A percentile compares a stretch with the other conserved stretches of the same genome.
phyloP scores from a whole-genome alignment of 768 basidiomycete species.

The Russula olivacea region DNA sequence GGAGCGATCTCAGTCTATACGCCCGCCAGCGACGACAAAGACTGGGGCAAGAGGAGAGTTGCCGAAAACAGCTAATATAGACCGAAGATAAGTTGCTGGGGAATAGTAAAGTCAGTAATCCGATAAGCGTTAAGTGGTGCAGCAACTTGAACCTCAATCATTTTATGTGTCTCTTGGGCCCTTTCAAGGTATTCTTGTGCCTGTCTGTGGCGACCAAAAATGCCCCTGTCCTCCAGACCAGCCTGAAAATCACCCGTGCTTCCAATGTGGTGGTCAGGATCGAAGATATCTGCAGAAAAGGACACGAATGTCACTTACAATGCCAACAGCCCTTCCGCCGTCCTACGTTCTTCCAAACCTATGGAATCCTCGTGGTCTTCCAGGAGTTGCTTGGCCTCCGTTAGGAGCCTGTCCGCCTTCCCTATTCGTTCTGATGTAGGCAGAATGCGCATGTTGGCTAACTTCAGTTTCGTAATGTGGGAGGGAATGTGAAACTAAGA shows the following conservation, averaged over 20 bases:
- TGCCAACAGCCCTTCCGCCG: conserved; percentile 1
- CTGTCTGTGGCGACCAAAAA: neutral
- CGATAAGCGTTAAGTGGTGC: neutral
- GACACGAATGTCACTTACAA: neutral
- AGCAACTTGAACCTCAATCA: conserved; percentile 1
- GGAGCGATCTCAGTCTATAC: too few relatives aligned
- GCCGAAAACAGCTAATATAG: neutral
- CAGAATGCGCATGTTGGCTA: neutral
- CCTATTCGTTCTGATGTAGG: neutral
- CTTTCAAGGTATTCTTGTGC: conserved; percentile 5
- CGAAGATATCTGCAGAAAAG: too few relatives aligned
- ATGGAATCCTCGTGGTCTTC: neutral
- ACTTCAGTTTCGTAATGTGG: neutral
- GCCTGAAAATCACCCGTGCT: conserved; percentile 1
- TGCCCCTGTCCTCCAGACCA: conserved; percentile 6
- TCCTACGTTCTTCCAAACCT: neutral
- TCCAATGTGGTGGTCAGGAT: neutral
- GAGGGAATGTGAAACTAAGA: neutral
- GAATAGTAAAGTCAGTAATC: neutral
- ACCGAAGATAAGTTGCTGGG: conserved; percentile 1
- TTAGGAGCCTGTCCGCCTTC: neutral
- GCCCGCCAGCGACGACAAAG: too few relatives aligned
- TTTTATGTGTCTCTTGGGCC: conserved; percentile 5
- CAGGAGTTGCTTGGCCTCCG: neutral
- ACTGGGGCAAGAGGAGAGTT: too few relatives aligned